These are phyloP conservation scores for Colletotrichum viniferum DNA, from an alignment of 2,329 filamentous ascomycete species.

Conservation along the genomic window DNA sequence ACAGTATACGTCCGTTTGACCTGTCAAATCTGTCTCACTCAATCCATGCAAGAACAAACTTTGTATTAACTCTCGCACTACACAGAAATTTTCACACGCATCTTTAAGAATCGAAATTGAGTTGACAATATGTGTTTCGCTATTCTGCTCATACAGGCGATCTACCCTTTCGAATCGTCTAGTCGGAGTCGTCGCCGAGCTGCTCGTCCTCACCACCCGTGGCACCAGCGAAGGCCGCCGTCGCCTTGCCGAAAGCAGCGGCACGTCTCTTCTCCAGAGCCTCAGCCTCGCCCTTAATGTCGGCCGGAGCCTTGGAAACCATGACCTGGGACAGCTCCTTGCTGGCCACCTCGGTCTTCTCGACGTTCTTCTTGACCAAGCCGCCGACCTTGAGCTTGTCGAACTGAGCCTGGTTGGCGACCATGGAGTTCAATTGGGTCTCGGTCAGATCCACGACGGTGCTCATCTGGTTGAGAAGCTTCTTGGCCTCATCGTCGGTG, in stretches of 20 bases:
- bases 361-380: constrained; percentile 12
- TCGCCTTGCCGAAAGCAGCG: constrained; percentile 3
- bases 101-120: background rate
- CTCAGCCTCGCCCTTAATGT: background rate
- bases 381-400: constrained; percentile 11
- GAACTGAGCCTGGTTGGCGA: background rate
- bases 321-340: constrained; percentile 6
- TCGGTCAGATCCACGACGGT: constrained; percentile 4
- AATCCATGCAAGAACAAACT: background rate
- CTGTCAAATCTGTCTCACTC: background rate
- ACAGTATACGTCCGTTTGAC: background rate
- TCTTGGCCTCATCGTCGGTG: constrained; percentile 6
- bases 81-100: background rate
- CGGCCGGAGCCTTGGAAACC: background rate
- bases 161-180: background rate
- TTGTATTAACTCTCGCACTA: rapidly evolving
- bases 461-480: background rate
- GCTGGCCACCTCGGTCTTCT: constrained; percentile 6
- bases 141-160: background rate
- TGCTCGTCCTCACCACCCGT: constrained; percentile 9
- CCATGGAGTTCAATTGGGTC: constrained; percentile 2
- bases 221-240: background rate
- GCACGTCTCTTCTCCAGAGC: constrained; percentile 7
- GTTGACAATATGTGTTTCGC: background rate
- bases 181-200: constrained; percentile 10